Percentiles rank a stretch among this genome's conserved stretches.
These are phyloP conservation scores for Magnaporthiopsis incrustans DNA, from an alignment of 2,329 filamentous ascomycete genomes.

Conservation along the genomic window DNA sequence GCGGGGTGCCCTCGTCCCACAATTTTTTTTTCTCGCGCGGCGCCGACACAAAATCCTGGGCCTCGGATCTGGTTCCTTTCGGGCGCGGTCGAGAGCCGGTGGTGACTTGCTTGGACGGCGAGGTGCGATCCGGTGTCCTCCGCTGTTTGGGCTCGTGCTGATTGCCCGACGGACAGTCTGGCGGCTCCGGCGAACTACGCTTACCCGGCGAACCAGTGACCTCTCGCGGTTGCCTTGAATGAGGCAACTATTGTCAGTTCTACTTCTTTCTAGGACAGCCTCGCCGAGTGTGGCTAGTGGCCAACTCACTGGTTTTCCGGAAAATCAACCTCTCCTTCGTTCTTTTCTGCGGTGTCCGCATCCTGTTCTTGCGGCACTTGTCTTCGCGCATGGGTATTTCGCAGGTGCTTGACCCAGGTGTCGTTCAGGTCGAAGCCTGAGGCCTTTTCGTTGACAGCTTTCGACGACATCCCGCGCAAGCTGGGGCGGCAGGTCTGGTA, in stretches of 20 bases:
- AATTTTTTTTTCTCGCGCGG: background rate
- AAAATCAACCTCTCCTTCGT: too few relatives aligned
- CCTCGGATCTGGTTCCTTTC: background rate
- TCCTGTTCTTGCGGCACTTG: too few relatives aligned
- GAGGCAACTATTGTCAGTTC: background rate
- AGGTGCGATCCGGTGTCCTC: background rate
- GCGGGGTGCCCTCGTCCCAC: background rate
- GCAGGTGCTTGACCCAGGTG: background rate
- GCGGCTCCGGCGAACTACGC: background rate
- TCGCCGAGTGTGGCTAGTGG: too few relatives aligned
- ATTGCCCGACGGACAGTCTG: background rate
- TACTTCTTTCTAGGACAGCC: too few relatives aligned
- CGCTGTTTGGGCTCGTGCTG: background rate
- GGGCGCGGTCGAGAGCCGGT: background rate
- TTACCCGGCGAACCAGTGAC: background rate
- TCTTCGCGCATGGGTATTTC: background rate
- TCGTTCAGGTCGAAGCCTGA: background rate
- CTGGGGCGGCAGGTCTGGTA: too few relatives aligned
- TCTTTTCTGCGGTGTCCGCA: too few relatives aligned
- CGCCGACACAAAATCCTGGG: background rate
- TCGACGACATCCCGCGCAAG: too few relatives aligned
- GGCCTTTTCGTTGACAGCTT: too few relatives aligned
- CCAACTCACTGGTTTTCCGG: too few relatives aligned
- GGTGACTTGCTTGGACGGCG: background rate
- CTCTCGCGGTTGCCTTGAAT: background rate